phyloP scores from a whole-genome alignment of 1,284 basidiomycete genomes.

The Fomitopsis betulina region DNA sequence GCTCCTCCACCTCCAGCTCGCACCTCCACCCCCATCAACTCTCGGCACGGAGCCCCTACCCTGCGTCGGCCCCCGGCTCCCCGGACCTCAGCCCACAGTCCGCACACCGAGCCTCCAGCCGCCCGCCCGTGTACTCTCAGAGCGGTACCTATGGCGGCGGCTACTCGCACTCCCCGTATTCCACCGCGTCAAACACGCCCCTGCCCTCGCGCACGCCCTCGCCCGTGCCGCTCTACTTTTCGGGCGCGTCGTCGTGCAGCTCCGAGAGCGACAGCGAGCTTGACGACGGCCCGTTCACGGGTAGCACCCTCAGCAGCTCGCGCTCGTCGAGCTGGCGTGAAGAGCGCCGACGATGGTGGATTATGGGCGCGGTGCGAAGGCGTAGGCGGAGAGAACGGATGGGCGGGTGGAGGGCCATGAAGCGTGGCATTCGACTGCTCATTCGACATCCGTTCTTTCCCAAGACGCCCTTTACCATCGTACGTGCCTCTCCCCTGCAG shows the following conservation, averaged over 20 bases:
- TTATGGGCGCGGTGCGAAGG: slow-evolving; percentile 24
- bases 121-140: slow-evolving; percentile 22
- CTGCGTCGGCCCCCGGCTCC: slow-evolving; percentile 17
- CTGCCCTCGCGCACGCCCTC: slow-evolving; percentile 34
- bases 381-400: slow-evolving; percentile 32
- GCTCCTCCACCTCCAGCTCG: slow-evolving; percentile 3
- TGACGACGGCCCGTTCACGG: slow-evolving; percentile 46
- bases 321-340: slow-evolving; percentile 18
- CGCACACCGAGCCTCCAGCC: slow-evolving; percentile 14
- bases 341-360: slow-evolving; percentile 34
- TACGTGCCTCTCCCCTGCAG: slow-evolving; percentile 33
- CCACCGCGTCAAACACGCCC: slow-evolving; percentile 30
- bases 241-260: slow-evolving; percentile 44
- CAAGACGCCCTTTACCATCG: slow-evolving; percentile 76
- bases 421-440: slow-evolving; percentile 49
- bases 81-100: slow-evolving; percentile 19
- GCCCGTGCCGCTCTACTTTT: slow-evolving; percentile 32
- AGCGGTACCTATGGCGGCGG: slow-evolving; percentile 9
- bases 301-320: slow-evolving; percentile 27
- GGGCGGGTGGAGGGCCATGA: slow-evolving; percentile 39
- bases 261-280: slow-evolving; percentile 67
- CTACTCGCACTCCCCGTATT: slow-evolving; percentile 23
- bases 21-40: slow-evolving; percentile 9
- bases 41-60: slow-evolving; percentile 16
- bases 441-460: slow-evolving; percentile 77